Base-by-base conservation (phyloP, 169 alveolate species). In the Eimeria mitis region DNA sequence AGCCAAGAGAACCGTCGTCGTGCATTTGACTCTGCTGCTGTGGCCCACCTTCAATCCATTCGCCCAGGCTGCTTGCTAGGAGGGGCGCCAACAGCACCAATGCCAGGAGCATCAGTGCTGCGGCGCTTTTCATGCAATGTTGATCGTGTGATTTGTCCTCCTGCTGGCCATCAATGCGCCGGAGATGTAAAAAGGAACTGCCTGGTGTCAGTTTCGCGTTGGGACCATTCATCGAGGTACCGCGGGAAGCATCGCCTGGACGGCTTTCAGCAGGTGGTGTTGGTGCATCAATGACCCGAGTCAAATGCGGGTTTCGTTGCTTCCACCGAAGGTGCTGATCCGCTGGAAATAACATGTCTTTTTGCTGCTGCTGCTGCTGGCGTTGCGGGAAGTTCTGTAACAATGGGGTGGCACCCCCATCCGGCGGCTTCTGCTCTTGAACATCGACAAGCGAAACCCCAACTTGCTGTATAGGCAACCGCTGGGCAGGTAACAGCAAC, bases 31-130 rank as follows among this genome's bases (percentile, higher is more conserved):
- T 3, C 68, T 65, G 78, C 31, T 63, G 83, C 63, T 87, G 59
- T 40, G 44, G 63, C 92, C 73, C 61, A 87, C 92, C 92, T 87
- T 87, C 92, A 42, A 59, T 25, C 92, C 92, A 87, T 37, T 87
- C 81, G 83, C 70, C 92, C 23, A 87, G 52, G 92, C 92, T 87
- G 42, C 37, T 87, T 25, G 61, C 92, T 63, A 87, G 11, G 49
- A 87, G 81, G 31, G 92, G 92, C 34, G 73, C 23, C 63, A 87
- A 21, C 21, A 87, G 81, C 92, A 42, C 92, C 42, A 87, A 37
- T 5, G 92, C 92, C 52, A 87, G 81, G 9, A 87, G 92, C 92
- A 87, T 44, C 78, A 87, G n/a, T 40, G 92, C 92, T 23, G 78
- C 92, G 49, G 92, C 92, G 21, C 68, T 63, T 54, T 87, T 87